Evolutionary conservation across 1,284 basidiomycete genomes (phyloP).

Genomic region (Ceratobasidium sp.): DNA sequence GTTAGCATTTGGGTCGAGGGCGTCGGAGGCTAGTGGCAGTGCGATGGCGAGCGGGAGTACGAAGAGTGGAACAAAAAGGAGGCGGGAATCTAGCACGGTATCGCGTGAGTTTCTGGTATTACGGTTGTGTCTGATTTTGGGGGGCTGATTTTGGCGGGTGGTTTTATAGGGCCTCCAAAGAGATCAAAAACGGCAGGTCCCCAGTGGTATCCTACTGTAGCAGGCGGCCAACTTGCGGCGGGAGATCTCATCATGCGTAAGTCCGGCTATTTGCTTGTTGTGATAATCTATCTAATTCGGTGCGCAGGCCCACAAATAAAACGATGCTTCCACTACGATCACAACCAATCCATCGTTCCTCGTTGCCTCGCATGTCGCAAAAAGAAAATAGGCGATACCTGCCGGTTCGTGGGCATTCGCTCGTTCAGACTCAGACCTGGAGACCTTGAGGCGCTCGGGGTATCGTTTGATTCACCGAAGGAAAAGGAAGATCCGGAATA

Average conservation of each 20-base stretch:
- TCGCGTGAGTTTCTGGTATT: neutral
- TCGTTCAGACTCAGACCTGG: slow-evolving; percentile 9
- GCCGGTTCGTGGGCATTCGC: slow-evolving; percentile 25
- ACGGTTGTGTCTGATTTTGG: too few species aligned
- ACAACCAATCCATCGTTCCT: slow-evolving; percentile 13
- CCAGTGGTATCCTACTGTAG: too few species aligned
- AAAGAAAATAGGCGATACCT: slow-evolving; percentile 34
- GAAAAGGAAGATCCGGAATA: neutral
- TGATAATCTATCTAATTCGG: neutral
- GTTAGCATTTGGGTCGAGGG: too few species aligned
- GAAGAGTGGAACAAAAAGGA: neutral
- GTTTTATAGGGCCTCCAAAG: neutral
- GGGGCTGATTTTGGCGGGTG: neutral
- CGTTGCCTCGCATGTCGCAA: slow-evolving; percentile 25
- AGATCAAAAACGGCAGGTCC: too few species aligned
- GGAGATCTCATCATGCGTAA: slow-evolving; percentile 29
- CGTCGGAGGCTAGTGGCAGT: neutral
- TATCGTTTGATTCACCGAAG: slow-evolving; percentile 17
- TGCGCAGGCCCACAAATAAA: slow-evolving; percentile 7
- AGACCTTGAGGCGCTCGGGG: neutral
- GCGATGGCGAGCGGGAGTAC: neutral
- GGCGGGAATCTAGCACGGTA: neutral
- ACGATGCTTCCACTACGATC: slow-evolving; percentile 24
- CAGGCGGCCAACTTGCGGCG: slow-evolving; percentile 3
- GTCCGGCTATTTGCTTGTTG: neutral